Conservation (phyloP, 2,329 filamentous ascomycete species). For the Lasiodiplodia sp. region DNA sequence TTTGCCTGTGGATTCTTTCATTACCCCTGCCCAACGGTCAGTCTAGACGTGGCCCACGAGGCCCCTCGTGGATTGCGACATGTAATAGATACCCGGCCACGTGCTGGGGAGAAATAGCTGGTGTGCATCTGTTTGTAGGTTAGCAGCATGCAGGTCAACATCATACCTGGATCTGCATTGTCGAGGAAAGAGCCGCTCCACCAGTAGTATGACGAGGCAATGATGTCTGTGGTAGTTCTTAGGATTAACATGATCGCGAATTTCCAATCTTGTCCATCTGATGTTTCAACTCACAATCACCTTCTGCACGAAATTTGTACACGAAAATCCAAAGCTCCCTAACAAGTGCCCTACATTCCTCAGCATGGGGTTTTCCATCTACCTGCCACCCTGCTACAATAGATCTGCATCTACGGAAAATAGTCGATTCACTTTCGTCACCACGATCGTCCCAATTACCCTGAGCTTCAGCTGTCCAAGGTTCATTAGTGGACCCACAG, state of each 20-base stretch:
- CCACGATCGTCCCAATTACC: background rate
- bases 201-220: background rate
- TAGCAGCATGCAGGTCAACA: background rate
- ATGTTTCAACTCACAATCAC: background rate
- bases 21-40: background rate
- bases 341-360: background rate
- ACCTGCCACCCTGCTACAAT: background rate
- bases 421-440: background rate
- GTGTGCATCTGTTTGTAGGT: background rate
- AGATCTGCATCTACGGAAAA: background rate
- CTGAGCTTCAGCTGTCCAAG: background rate
- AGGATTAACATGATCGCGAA: background rate
- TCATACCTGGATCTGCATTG: background rate
- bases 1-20: background rate
- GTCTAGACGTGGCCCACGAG: conserved; percentile 1
- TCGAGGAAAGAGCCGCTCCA: conserved; percentile 3
- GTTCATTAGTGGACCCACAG: background rate
- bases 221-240: background rate
- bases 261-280: background rate
- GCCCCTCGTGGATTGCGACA: background rate
- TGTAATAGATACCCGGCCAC: background rate
- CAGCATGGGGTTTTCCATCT: background rate
- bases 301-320: background rate
- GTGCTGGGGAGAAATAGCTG: background rate
- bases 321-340: background rate